Base-by-base conservation (phyloP, 73 alveolate species). In the Paramecium sonneborni region DNA sequence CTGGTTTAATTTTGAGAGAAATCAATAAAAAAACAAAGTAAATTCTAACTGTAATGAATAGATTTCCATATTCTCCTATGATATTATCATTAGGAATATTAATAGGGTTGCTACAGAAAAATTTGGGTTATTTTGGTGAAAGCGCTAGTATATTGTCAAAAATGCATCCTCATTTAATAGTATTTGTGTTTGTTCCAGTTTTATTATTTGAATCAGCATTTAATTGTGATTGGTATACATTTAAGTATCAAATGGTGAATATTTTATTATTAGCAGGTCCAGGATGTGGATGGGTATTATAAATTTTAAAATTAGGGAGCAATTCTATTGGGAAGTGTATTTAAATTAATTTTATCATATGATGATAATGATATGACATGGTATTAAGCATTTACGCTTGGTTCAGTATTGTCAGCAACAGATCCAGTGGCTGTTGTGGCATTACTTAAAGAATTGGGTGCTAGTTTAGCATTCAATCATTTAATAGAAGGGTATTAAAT, bases 401-500 rank as follows among this genome's bases (percentile, higher is more conserved):
- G 96, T 30, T 88, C 95, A 39, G 43, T 93, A 21, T 76, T 93
- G 20, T 93, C 94, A 21, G 96, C 96, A 20, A 93, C 96, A 14
- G 96, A 93, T 72, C 96, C 96, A 28, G 96, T 93, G 14, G 96
- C 96, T 21, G 96, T 93, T 20, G 96, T 93, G 11, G 93, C 96
- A 21, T 76, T 93, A n/a, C 85, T 93, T 20, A 93, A 93, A 48
- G 94, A 89, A 89, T 44, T 93, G 21, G 96, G 95, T n/a, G 96
- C 96, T 18, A 18, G 88, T 92, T 44, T 68, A 92, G 38, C 74
- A 10, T n/a, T 79, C 88, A 37, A 67, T 88, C 41, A 93, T 93
- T 5, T 93, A 20, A 93, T 93, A 28, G 96, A 93, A 93, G 95
- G 18, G 74, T 41, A 41, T 41, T 41, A 41, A 41, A 41, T 41